Base-by-base conservation (phyloP, 2,329 filamentous ascomycete genomes). In the Fusarium foetens region DNA sequence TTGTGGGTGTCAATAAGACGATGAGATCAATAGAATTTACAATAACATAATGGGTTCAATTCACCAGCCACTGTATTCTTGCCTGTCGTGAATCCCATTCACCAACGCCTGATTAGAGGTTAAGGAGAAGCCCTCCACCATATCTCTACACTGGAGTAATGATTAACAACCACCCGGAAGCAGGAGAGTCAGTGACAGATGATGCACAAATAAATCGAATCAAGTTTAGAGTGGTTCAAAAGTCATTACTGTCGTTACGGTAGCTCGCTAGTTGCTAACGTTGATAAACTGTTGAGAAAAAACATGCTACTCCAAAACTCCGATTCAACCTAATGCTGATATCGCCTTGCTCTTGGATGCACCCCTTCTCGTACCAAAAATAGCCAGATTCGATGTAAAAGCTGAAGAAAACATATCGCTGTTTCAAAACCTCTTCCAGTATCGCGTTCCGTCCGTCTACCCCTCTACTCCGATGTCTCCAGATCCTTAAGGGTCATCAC, bases 401-500 rank as follows among this genome's bases (percentile, higher is more conserved):
- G 33, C 46, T 54, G 16, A 23, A 62, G 33, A 16, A 42, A 43
- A 42, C 16, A 60, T 29, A 48, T 29, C 19, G 29, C 27, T 43
- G n/a, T 21, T 31, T 31, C 51, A 12, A 59, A 29, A 9, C 38
- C 46, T 46, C 53, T 66, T 41, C 25, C 46, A 43, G 21, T 25
- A 46, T 60, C 23, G 29, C 29, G 19, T n/a, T 27, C 49, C 25
- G 13, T 53, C 33, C 46, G 21, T 49, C 29, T 19, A n/a, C 52
- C 29, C 45, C 57, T 49, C 67, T 72, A 79, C 62, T 79, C 78
- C 42, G 77, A 77, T 17, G 71, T 75, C 69, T 78, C 78, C 35
- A 79, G 69, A 51, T 79, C 78, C 60, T 77, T 73, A 31, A 79
- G 71, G n/a, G 78, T 79, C 78, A 79, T 79, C 60, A 79, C 76